Evolutionary conservation across 1,284 basidiomycete genomes (phyloP).

Genomic region (Naganishia cerealis): DNA sequence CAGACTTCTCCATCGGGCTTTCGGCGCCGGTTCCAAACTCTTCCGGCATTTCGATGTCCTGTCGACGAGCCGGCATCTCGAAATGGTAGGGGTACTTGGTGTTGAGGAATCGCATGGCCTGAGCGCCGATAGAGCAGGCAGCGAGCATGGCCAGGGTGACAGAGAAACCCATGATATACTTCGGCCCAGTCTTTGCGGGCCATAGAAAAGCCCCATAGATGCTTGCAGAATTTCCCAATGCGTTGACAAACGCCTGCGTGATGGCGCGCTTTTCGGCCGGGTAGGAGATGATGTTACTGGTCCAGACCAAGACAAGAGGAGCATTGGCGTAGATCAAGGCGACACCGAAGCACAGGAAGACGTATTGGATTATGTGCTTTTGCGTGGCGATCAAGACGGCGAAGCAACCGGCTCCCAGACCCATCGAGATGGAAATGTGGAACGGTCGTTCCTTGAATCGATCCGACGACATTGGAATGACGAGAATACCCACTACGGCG

Average conservation of each 20-base stretch:
- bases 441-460: constrained; percentile 51
- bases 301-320: constrained; percentile 55
- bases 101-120: constrained; percentile 26
- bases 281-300: constrained; percentile 49
- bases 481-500: constrained; percentile 50
- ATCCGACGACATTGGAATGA: constrained; percentile 56
- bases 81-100: constrained; percentile 31
- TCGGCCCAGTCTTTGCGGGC: constrained; percentile 53
- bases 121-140: constrained; percentile 26
- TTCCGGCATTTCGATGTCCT: constrained; percentile 26
- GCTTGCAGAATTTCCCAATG: constrained; percentile 48
- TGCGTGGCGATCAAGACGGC: constrained; percentile 52
- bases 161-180: constrained; percentile 56
- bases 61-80: constrained; percentile 20
- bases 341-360: constrained; percentile 57
- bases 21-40: constrained; percentile 19
- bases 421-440: constrained; percentile 48
- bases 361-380: constrained; percentile 54
- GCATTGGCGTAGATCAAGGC: constrained; percentile 56
- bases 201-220: constrained; percentile 59
- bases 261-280: constrained; percentile 55
- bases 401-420: constrained; percentile 51
- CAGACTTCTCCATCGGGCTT: constrained; percentile 18
- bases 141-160: constrained; percentile 41
- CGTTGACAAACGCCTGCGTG: constrained; percentile 53